Conservation (phyloP, 1,139 yeast genomes). For the Tardiomyces digboiensis region DNA sequence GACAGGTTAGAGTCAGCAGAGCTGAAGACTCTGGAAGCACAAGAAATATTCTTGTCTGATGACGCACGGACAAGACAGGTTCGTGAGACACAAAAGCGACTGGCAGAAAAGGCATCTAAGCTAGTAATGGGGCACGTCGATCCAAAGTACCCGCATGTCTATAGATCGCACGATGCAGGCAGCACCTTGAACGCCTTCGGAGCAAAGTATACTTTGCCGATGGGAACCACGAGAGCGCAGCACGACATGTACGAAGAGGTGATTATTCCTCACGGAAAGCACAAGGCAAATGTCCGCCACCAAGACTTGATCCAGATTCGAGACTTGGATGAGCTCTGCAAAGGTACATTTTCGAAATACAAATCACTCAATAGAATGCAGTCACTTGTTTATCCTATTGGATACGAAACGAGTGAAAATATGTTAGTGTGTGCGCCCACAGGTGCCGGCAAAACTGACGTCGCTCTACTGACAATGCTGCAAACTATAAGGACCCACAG, state of each 20-base stretch:
- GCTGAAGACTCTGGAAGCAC: constrained; percentile 24
- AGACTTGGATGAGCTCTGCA: constrained; percentile 76
- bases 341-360: constrained; percentile 54
- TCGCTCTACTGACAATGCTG: constrained; percentile 74
- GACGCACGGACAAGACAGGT: constrained; percentile 52
- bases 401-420: constrained; percentile 63
- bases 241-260: constrained; percentile 77
- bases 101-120: constrained; percentile 29
- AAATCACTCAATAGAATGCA: constrained; percentile 70
- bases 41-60: constrained; percentile 31
- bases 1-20: constrained; percentile 10
- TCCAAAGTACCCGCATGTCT: constrained; percentile 62
- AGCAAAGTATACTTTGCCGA: constrained; percentile 63
- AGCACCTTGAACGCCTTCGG: constrained; percentile 41
- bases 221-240: constrained; percentile 71
- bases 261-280: constrained; percentile 64
- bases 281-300: constrained; percentile 30
- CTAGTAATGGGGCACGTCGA: constrained; percentile 29
- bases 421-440: constrained; percentile 92
- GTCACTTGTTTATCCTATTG: constrained; percentile 70
- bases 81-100: constrained; percentile 38
- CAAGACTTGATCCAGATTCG: constrained; percentile 42
- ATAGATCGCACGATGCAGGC: no score
- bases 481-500: constrained; percentile 19
- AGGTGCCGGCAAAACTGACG: constrained; percentile 98